Percentiles rank a stretch among this genome's conserved stretches.
phyloP scores from a whole-genome alignment of 1,139 yeast species.

The Geotrichum aggregatum region DNA sequence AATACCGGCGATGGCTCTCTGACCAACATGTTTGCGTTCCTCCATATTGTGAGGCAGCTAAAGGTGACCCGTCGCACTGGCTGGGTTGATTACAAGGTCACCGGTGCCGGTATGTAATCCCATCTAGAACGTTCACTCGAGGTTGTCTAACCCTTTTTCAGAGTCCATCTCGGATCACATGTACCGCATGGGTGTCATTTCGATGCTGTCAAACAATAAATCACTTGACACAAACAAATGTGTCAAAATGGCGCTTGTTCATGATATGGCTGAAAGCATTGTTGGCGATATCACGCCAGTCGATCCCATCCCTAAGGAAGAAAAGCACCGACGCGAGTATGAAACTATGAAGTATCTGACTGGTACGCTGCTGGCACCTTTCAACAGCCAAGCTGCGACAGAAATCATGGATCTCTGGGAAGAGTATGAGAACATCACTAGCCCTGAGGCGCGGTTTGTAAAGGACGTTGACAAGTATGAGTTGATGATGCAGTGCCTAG shows the following conservation, averaged over 20 bases:
- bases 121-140: too few species aligned
- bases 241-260: conserved; percentile 81
- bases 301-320: conserved; percentile 60
- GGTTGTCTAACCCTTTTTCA: too few species aligned
- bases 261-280: conserved; percentile 88
- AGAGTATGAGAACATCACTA: conserved; percentile 82
- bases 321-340: conserved; percentile 78
- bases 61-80: conserved; percentile 88
- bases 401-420: conserved; percentile 76
- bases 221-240: conserved; percentile 51
- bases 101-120: conserved; percentile 43
- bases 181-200: conserved; percentile 89
- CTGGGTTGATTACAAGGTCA: conserved; percentile 80
- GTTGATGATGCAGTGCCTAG: conserved; percentile 84
- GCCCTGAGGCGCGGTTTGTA: conserved; percentile 80
- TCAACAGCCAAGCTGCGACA: conserved; percentile 59
- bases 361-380: conserved; percentile 50
- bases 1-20: conserved; percentile 4
- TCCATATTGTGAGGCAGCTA: conserved; percentile 69
- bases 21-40: conserved; percentile 42
- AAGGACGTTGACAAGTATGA: conserved; percentile 95
- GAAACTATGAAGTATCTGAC: conserved; percentile 68
- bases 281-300: conserved; percentile 95
- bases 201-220: conserved; percentile 64
- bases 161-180: conserved; percentile 92